Conservation (phyloP, 2,329 filamentous ascomycete genomes). For the Penicillium brevicompactum region DNA sequence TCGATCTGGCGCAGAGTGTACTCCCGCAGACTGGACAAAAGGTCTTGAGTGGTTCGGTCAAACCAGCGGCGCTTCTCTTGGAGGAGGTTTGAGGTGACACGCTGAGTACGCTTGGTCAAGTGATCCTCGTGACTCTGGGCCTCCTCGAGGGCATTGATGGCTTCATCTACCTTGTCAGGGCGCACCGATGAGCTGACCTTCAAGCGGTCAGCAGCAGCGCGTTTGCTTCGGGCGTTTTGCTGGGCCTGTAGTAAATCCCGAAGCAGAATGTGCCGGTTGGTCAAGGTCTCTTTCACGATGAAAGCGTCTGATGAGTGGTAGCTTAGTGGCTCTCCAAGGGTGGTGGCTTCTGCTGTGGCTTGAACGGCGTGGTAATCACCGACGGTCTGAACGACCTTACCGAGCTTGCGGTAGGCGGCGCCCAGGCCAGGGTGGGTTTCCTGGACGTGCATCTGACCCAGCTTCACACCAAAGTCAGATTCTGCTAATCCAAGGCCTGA, state of each 20-base stretch:
- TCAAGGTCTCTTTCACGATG: constrained; percentile 96
- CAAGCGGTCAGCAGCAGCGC: constrained; percentile 83
- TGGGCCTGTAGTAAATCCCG: constrained; percentile 92
- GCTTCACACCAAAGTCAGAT: constrained; percentile 88
- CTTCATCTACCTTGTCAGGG: constrained; percentile 95
- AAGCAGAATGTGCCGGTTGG: constrained; percentile 93
- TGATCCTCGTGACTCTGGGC: constrained; percentile 79
- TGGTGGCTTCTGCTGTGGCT: constrained; percentile 93
- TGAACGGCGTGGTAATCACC: constrained; percentile 96
- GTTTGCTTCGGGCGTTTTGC: constrained; percentile 77
- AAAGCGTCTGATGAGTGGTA: constrained; percentile 96
- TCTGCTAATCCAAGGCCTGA: constrained; percentile 86
- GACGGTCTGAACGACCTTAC: constrained; percentile 87
- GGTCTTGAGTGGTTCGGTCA: constrained; percentile 77
- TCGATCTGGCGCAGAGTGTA: constrained; percentile 95
- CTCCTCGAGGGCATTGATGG: constrained; percentile 87
- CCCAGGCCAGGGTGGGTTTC: constrained; percentile 86
- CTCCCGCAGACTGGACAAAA: constrained; percentile 81
- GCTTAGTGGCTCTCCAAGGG: constrained; percentile 86
- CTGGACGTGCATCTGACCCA: constrained; percentile 82
- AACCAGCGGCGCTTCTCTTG: constrained; percentile 92
- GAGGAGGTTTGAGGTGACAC: constrained; percentile 86
- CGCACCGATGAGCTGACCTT: constrained; percentile 85
- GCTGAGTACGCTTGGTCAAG: constrained; percentile 80
- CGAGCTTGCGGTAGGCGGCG: constrained; percentile 91